phyloP scores from a whole-genome alignment of 1,284 basidiomycete species.

The Puccinia brachypodii region DNA sequence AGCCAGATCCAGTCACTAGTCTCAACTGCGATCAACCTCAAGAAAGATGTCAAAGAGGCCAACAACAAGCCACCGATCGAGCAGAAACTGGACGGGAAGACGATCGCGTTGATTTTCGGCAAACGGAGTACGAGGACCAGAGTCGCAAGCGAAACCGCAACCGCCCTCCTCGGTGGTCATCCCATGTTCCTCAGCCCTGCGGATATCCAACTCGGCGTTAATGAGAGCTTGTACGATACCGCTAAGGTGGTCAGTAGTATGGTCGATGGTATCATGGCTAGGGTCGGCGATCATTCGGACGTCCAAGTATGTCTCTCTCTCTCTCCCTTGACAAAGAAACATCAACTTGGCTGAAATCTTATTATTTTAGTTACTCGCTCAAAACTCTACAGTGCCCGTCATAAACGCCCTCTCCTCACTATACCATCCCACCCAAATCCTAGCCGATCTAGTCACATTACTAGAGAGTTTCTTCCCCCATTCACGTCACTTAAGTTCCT shows the following conservation, averaged over 20 bases:
- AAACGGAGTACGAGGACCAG: slow-evolving; percentile 93
- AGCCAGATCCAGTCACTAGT: slow-evolving; percentile 70
- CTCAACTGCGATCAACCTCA: slow-evolving; percentile 66
- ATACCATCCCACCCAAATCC: slow-evolving; percentile 94
- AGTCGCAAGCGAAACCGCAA: slow-evolving; percentile 79
- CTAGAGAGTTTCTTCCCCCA: slow-evolving; percentile 64
- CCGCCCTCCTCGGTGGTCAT: slow-evolving; percentile 73
- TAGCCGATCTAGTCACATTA: slow-evolving; percentile 88
- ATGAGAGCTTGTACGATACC: slow-evolving; percentile 82
- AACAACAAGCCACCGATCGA: slow-evolving; percentile 63
- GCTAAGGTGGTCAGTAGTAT: slow-evolving; percentile 81
- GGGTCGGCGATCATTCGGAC: slow-evolving; percentile 86
- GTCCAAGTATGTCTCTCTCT: slow-evolving; percentile 71
- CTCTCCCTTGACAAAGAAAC: too few relatives aligned
- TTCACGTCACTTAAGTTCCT: slow-evolving; percentile 61
- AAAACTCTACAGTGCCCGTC: slow-evolving; percentile 85
- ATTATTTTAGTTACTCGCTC: slow-evolving; percentile 71
- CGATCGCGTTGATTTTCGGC: slow-evolving; percentile 83
- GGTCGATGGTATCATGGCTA: slow-evolving; percentile 95
- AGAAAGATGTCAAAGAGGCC: slow-evolving; percentile 60
- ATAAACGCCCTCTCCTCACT: slow-evolving; percentile 92
- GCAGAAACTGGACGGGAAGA: slow-evolving; percentile 68
- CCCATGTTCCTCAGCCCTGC: slow-evolving; percentile 85
- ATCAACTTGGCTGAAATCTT: neutral
- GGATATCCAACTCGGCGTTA: slow-evolving; percentile 95